Evolutionary conservation across 371 early-diverging fungal genomes (phyloP).

Genomic region (Fennellomyces sp.): DNA sequence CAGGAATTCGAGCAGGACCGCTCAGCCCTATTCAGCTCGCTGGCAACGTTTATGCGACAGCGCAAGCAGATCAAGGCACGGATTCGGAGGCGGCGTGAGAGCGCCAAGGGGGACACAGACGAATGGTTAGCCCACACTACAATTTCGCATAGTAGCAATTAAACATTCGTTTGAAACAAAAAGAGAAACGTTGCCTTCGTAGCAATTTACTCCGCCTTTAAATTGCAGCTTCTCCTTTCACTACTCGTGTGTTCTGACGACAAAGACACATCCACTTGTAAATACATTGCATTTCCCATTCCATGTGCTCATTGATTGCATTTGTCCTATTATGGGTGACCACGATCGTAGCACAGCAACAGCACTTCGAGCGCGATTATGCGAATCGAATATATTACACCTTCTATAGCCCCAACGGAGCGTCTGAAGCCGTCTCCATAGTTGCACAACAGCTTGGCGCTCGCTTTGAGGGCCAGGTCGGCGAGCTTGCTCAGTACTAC

Average conservation of each 20-base stretch:
- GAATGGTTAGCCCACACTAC: constrained; percentile 38
- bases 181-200: too few relatives aligned
- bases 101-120: constrained; percentile 17
- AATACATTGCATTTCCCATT: not conserved
- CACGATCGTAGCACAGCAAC: not conserved
- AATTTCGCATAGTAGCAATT: constrained; percentile 20
- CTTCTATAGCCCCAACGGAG: constrained; percentile 39
- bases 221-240: not conserved
- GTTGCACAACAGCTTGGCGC: constrained; percentile 50
- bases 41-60: constrained; percentile 37
- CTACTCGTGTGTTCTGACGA: too few relatives aligned
- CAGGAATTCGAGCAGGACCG: constrained; percentile 60
- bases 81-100: constrained; percentile 43
- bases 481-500: constrained; percentile 66
- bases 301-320: not conserved
- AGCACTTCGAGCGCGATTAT: constrained; percentile 22
- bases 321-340: constrained; percentile 1
- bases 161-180: too few relatives aligned
- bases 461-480: constrained; percentile 67
- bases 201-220: too few relatives aligned
- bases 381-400: constrained; percentile 53
- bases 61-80: constrained; percentile 44
- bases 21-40: constrained; percentile 30
- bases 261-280: constrained; percentile 1
- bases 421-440: constrained; percentile 29